Base-by-base conservation (phyloP, 2,329 filamentous ascomycete genomes). In the Trichoderma brevicompactum region DNA sequence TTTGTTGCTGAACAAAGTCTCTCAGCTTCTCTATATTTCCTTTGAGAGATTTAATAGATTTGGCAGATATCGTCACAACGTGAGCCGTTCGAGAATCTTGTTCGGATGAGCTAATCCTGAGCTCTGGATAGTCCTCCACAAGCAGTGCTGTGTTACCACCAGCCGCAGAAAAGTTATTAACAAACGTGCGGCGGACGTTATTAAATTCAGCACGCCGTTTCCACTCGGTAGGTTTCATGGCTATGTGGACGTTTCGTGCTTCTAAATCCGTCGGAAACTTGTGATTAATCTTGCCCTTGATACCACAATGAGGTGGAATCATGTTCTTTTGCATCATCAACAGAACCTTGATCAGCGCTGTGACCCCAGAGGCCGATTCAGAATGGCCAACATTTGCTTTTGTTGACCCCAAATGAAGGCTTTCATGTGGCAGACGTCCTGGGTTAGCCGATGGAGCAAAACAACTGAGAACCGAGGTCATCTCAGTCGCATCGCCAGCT, bases 401-500 rank as follows among this genome's bases (percentile, higher is more conserved):
- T 10, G 56, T 41, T 9, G 56, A 60, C 28, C 56, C 56, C 56
- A 60, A 41, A 2, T 60, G 12, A 12, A 60, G 56, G 19, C 56
- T 60, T 10, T 60, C 56, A 50, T 60, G 56, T 1, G 5, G 87
- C 82, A 0, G 87, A 81, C 6, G 81, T 23, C 36, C 36, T 38
- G 7, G 36, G 6, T 80, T 82, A 67, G 85, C 83, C 70, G 90
- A 87, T 0, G 64, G 64, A 19, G 64, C 64, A 28, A 84, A 87
- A 9, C 82, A 79, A 59, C 81, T 77, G 2, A 89, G 86, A 52
- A 96, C 91, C 0, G 90, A 92, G 1, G 85, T 81, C 90, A 95
- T 94, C 75, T 97, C 93, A 1, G 87, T 89, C 2, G 88, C 89
- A 72, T 96, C 93, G 64, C 92, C 93, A 43, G 91, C 92, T 75